A percentile compares a stretch with the other conserved stretches of the same genome.
phyloP scores from a whole-genome alignment of 1,139 yeast genomes.

The Saccharomyces pastorianus region DNA sequence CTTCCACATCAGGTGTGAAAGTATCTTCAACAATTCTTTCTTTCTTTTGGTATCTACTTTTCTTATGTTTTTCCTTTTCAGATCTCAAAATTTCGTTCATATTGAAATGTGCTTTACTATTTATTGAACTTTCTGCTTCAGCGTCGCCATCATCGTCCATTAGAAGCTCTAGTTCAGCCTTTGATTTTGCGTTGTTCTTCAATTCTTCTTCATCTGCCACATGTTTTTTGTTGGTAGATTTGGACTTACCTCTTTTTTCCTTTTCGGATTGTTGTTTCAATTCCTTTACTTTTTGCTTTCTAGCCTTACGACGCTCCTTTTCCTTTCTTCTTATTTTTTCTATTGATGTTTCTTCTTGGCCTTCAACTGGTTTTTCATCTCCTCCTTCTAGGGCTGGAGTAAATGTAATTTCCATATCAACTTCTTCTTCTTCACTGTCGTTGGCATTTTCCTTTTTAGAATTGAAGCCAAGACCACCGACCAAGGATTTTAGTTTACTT shows the following conservation, averaged over 20 bases:
- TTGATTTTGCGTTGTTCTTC: constrained; percentile 36
- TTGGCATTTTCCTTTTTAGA: constrained; percentile 22
- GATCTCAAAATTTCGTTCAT: constrained; percentile 72
- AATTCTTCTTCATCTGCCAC: constrained; percentile 13
- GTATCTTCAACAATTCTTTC: constrained; percentile 50
- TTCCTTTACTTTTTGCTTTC: constrained; percentile 67
- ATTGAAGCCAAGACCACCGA: constrained; percentile 40
- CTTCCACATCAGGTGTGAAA: constrained; percentile 60
- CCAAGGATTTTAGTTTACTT: constrained; percentile 58
- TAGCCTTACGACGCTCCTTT: constrained; percentile 79
- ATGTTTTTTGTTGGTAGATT: constrained; percentile 20
- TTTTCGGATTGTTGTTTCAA: constrained; percentile 40
- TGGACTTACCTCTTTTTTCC: constrained; percentile 32
- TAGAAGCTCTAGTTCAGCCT: constrained; percentile 66
- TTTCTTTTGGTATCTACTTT: constrained; percentile 47
- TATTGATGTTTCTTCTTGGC: constrained; percentile 65
- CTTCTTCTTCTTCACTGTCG: constrained; percentile 49
- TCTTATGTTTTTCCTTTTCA: constrained; percentile 48
- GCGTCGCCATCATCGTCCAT: constrained; percentile 59
- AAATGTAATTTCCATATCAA: constrained; percentile 93
- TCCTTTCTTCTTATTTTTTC: constrained; percentile 82
- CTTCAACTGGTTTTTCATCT: constrained; percentile 31
- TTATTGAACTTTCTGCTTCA: constrained; percentile 35
- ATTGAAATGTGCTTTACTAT: constrained; percentile 52
- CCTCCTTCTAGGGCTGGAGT: constrained; percentile 73